phyloP scores from a whole-genome alignment of 768 basidiomycete species.

The Dacryopinax primogenitus region DNA sequence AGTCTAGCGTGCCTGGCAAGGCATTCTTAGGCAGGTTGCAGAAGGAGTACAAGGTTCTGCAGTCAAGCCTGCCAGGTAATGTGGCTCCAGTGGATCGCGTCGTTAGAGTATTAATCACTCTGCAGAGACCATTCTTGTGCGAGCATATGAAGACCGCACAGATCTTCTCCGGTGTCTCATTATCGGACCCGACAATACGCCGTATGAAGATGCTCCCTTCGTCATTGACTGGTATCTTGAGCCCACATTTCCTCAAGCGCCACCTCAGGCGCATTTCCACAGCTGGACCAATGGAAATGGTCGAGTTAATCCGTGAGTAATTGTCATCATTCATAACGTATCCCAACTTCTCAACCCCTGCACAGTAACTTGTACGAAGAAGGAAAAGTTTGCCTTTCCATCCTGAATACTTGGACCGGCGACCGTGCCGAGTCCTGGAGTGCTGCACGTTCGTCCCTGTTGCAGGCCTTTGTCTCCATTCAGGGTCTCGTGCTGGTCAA shows the following conservation, averaged over 20 bases:
- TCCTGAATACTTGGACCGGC: slow-evolving; percentile 84
- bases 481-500: slow-evolving; percentile 87
- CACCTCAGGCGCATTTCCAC: slow-evolving; percentile 78
- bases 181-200: slow-evolving; percentile 84
- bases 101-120: not conserved
- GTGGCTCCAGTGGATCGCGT: not conserved
- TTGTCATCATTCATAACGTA: not conserved
- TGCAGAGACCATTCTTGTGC: slow-evolving; percentile 72
- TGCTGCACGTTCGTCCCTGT: slow-evolving; percentile 64
- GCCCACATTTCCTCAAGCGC: slow-evolving; percentile 67
- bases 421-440: slow-evolving; percentile 84
- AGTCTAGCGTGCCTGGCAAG: slow-evolving; percentile 50
- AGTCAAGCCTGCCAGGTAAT: slow-evolving; percentile 68
- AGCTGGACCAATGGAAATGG: slow-evolving; percentile 95
- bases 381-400: slow-evolving; percentile 86
- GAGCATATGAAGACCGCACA: slow-evolving; percentile 77
- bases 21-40: slow-evolving; percentile 60
- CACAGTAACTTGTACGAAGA: slow-evolving; percentile 82
- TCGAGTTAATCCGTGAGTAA: slow-evolving; percentile 40
- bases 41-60: slow-evolving; percentile 71
- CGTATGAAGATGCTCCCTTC: slow-evolving; percentile 90
- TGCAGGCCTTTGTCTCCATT: slow-evolving; percentile 87
- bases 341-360: not conserved
- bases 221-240: slow-evolving; percentile 89
- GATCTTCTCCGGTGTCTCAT: slow-evolving; percentile 82